Conservation (phyloP, 1,139 yeast genomes). For the Taphrina pruni region DNA sequence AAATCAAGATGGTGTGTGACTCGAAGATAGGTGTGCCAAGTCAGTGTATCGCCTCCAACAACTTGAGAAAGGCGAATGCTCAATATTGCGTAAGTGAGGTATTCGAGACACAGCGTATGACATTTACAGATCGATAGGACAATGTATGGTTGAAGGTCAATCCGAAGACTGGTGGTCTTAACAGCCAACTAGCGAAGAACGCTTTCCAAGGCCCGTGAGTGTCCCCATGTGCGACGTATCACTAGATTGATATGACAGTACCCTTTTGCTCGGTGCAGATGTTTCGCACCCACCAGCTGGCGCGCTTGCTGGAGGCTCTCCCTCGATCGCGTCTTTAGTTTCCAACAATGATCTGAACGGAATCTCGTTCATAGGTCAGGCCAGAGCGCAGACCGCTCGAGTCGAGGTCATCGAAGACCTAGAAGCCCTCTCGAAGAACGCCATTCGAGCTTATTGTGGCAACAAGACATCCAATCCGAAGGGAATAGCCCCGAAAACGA, state of each 20-base stretch:
- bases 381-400: conserved; percentile 49
- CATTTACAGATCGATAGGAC: conserved; percentile 45
- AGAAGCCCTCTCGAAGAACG: conserved; percentile 48
- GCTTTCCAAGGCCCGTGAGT: conserved; percentile 26
- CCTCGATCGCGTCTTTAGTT: conserved; percentile 50
- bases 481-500: conserved; percentile 48
- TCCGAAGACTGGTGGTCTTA: conserved; percentile 47
- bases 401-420: conserved; percentile 49
- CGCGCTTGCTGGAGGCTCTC: conserved; percentile 45
- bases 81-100: conserved; percentile 27
- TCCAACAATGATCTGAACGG: conserved; percentile 49
- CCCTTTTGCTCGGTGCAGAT: conserved; percentile 51
- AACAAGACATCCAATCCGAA: conserved; percentile 40
- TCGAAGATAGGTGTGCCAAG: conserved; percentile 41
- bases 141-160: conserved; percentile 48
- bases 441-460: conserved; percentile 47
- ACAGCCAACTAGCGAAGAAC: conserved; percentile 37
- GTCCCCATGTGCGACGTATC: conserved; percentile 11
- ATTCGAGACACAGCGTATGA: too few species aligned
- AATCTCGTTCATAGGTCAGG: conserved; percentile 50
- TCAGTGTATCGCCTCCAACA: conserved; percentile 43
- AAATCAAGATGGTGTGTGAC: conserved; percentile 44
- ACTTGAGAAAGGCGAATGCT: conserved; percentile 40
- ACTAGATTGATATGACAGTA: conserved; percentile 19
- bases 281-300: conserved; percentile 51